Evolutionary conservation across 1,284 basidiomycete species (phyloP).

Genomic region (Xanthoconium separans): DNA sequence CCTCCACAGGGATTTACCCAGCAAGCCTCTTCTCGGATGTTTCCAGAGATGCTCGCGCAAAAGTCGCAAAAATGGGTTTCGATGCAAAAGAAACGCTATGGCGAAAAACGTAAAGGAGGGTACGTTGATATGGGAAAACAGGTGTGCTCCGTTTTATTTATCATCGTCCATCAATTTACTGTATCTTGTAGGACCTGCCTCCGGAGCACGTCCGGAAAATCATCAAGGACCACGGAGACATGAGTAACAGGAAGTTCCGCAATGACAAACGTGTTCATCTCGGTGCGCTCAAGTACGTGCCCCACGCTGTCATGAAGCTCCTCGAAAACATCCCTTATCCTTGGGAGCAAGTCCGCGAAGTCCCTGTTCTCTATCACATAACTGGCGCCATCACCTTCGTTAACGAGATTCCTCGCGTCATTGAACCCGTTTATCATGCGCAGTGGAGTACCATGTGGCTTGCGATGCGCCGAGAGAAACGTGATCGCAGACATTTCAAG

Average conservation of each 20-base stretch:
- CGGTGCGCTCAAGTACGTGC: constrained; percentile 97
- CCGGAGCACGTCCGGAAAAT: constrained; percentile 97
- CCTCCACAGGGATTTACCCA: constrained; percentile 43
- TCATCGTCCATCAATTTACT: constrained; percentile 10
- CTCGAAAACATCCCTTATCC: constrained; percentile 99
- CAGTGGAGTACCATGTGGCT: constrained; percentile 99
- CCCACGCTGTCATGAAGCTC: constrained; percentile 98
- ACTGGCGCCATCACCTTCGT: constrained; percentile 99
- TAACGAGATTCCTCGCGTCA: constrained; percentile 95
- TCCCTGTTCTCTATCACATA: constrained; percentile 95
- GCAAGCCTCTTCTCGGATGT: constrained; percentile 59
- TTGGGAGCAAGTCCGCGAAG: constrained; percentile 99
- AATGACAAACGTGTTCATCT: constrained; percentile 99
- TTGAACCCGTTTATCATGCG: constrained; percentile 98
- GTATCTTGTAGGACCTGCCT: constrained; percentile 63
- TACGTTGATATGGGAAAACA: constrained; percentile 94
- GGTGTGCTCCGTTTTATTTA: constrained; percentile 41
- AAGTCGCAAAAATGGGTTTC: constrained; percentile 94
- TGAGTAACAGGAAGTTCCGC: constrained; percentile 95
- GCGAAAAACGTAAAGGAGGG: constrained; percentile 85
- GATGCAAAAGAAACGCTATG: constrained; percentile 89
- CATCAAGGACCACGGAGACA: constrained; percentile 96
- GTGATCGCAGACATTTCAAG: constrained; percentile 98
- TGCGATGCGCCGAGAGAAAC: constrained; percentile 98
- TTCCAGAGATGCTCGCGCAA: constrained; percentile 76